Percentiles rank a stretch among this genome's conserved stretches.
Evolutionary conservation across 129 eudicot species (phyloP).

Genomic region (Tagetes erecta): DNA sequence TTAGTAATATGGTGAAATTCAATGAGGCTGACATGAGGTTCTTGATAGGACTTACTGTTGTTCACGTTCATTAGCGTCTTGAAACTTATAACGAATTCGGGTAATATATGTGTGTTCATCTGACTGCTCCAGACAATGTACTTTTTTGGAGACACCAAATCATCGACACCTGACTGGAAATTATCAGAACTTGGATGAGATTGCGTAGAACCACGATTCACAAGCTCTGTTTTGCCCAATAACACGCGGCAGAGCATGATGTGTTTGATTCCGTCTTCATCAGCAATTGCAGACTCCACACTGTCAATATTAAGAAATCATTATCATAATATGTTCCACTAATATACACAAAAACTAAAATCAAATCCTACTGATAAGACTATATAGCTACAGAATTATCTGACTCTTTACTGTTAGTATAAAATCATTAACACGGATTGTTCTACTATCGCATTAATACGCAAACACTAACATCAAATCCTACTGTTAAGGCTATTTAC

Average conservation of each 20-base stretch:
- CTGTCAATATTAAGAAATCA: constrained; percentile 25
- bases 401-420: not conserved
- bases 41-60: constrained; percentile 33
- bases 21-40: not conserved
- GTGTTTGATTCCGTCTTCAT: constrained; percentile 61
- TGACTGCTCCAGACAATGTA: constrained; percentile 58
- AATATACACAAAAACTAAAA: not conserved
- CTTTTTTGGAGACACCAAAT: constrained; percentile 44
- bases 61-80: constrained; percentile 25
- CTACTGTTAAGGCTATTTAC: too few species aligned
- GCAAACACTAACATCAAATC: too few species aligned
- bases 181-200: constrained; percentile 62
- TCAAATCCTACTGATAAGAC: not conserved
- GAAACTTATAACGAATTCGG: constrained; percentile 63
- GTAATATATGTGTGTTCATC: constrained; percentile 73
- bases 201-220: constrained; percentile 53
- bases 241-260: constrained; percentile 73
- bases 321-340: not conserved
- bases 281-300: constrained; percentile 45
- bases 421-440: too few species aligned
- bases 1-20: not conserved
- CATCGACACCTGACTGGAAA: constrained; percentile 66
- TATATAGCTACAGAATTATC: not conserved
- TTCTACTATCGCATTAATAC: too few species aligned
- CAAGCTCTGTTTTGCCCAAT: constrained; percentile 61